Evolutionary conservation across 495 filamentous ascomycete species (phyloP).

Genomic region (Penicillium antarcticum): DNA sequence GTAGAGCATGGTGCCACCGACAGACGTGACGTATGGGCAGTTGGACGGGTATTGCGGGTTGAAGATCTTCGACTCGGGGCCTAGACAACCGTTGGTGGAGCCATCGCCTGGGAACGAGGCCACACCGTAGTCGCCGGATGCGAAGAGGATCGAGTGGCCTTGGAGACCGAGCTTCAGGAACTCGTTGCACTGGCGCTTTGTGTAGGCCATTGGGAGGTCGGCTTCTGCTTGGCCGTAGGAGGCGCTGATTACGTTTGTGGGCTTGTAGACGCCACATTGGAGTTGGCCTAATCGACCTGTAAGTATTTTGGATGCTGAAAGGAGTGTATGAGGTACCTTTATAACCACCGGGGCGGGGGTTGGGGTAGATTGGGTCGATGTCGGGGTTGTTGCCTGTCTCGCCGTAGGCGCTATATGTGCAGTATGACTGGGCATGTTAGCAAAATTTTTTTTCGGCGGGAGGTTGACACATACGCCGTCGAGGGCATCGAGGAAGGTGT

Average conservation of each 20-base stretch:
- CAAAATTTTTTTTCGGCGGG: background rate
- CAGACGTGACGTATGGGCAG: constrained; percentile 52
- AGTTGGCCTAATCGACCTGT: constrained; percentile 24
- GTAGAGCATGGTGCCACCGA: constrained; percentile 49
- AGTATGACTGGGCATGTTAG: constrained; percentile 21
- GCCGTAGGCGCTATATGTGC: constrained; percentile 35
- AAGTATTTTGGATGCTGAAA: background rate
- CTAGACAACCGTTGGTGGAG: constrained; percentile 30
- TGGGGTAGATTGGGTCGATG: constrained; percentile 54
- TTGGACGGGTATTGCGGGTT: constrained; percentile 47
- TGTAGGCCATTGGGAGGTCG: constrained; percentile 48
- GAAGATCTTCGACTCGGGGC: constrained; percentile 42
- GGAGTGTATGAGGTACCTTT: constrained; percentile 28
- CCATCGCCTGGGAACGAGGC: constrained; percentile 39
- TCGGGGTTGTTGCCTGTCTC: constrained; percentile 42
- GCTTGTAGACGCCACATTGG: constrained; percentile 60
- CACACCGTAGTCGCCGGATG: constrained; percentile 60
- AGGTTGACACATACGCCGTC: constrained; percentile 40
- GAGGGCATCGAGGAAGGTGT: constrained; percentile 54
- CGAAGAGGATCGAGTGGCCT: constrained; percentile 58
- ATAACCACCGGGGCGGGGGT: constrained; percentile 51
- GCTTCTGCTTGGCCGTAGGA: constrained; percentile 56
- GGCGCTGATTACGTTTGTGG: constrained; percentile 60
- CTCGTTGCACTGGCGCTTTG: constrained; percentile 55
- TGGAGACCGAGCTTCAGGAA: constrained; percentile 65